phyloP scores from a whole-genome alignment of 2,329 filamentous ascomycete genomes.

The Tympanopsis confertula region DNA sequence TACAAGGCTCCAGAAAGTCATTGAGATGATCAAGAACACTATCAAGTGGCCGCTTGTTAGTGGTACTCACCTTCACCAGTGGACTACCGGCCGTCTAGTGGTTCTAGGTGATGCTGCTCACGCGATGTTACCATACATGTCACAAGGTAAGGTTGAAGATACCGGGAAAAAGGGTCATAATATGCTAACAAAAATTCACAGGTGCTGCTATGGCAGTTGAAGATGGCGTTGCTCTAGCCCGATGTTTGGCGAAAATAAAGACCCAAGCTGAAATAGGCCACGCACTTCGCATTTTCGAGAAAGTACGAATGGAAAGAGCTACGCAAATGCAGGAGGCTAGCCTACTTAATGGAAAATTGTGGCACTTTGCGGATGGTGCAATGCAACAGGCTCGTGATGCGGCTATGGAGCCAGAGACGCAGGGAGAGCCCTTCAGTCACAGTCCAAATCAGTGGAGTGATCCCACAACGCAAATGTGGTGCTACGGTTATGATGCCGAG shows the following conservation, averaged over 20 bases:
- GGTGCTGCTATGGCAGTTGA: conserved; percentile 30
- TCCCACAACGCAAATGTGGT: conserved; percentile 30
- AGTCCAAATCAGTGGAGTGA: conserved; percentile 37
- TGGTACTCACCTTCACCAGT: conserved; percentile 12
- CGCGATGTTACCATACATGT: conserved; percentile 30
- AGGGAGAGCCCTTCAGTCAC: conserved; percentile 18
- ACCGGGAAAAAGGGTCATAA: background rate
- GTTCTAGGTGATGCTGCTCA: conserved; percentile 29
- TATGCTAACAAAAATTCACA: conserved; percentile 2
- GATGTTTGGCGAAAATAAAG: conserved; percentile 14
- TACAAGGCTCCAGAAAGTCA: conserved; percentile 18
- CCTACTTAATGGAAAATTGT: conserved; percentile 30
- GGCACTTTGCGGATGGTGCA: conserved; percentile 31
- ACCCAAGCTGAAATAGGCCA: conserved; percentile 12
- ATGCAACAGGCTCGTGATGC: conserved; percentile 26
- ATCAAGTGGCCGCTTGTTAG: conserved; percentile 20
- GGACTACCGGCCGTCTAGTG: conserved; percentile 18
- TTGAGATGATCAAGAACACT: conserved; percentile 18
- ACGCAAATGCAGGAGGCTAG: conserved; percentile 29
- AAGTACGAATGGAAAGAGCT: conserved; percentile 17
- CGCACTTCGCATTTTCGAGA: conserved; percentile 23
- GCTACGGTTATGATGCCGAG: conserved; percentile 34
- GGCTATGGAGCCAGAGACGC: conserved; percentile 25
- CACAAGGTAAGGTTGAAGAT: conserved; percentile 13
- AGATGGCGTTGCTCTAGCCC: conserved; percentile 24